Conservation (phyloP, 192 early-diverging fungal genomes). For the Backusella macrospora region DNA sequence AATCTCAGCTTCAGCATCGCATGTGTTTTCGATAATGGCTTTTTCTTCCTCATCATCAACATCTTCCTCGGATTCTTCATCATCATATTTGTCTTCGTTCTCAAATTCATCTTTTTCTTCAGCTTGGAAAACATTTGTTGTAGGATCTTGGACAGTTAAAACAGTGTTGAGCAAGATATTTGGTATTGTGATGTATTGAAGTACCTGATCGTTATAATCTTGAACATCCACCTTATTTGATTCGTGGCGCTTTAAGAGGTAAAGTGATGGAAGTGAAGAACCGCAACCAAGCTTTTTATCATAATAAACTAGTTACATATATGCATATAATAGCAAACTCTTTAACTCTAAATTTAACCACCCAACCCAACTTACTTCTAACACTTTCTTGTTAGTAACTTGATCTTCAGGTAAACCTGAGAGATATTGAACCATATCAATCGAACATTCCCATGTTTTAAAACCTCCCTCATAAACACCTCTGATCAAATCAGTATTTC, state of each 20-base stretch:
- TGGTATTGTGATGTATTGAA: conserved; percentile 87
- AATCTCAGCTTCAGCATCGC: conserved; percentile 49
- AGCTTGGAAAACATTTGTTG: background rate
- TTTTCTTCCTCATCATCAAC: conserved; percentile 42
- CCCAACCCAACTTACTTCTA: conserved; percentile 47
- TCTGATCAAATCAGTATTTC: conserved; percentile 75
- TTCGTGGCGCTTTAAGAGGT: conserved; percentile 59
- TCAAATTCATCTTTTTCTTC: conserved; percentile 33
- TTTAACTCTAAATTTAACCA: conserved; percentile 8
- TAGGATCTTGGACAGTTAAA: conserved; percentile 41
- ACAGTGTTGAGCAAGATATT: conserved; percentile 86
- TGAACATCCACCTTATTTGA: conserved; percentile 75
- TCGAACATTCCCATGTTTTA: conserved; percentile 97
- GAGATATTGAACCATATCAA: conserved; percentile 81
- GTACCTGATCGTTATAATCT: conserved; percentile 91
- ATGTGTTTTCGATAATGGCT: conserved; percentile 25
- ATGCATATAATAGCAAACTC: too few relatives aligned
- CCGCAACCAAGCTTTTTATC: conserved; percentile 83
- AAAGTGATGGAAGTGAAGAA: conserved; percentile 83
- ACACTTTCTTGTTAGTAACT: conserved; percentile 46
- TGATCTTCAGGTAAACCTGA: conserved; percentile 42
- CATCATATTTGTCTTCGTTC: conserved; percentile 28
- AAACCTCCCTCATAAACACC: conserved; percentile 95
- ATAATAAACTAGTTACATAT: background rate
- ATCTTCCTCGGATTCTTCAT: conserved; percentile 29